These are phyloP conservation scores for Dunaliella salina DNA, from an alignment of 163 green algal genomes.

Conservation along the genomic window DNA sequence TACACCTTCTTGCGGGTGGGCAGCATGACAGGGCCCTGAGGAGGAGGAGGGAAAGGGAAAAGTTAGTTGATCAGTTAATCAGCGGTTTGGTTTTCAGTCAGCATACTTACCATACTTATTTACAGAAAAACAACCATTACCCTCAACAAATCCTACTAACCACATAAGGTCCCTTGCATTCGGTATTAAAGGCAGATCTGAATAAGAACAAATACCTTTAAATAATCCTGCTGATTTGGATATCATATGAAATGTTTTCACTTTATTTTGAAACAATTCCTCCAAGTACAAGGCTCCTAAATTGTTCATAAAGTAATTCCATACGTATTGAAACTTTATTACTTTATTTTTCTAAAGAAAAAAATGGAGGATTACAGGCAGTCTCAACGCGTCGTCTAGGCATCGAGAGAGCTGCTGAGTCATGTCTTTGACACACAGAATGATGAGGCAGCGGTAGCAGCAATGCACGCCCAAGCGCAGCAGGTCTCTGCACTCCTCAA, in stretches of 20 bases:
- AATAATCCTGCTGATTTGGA: not conserved
- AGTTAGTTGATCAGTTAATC: too few relatives aligned
- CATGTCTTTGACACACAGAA: not conserved
- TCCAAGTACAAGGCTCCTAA: not conserved
- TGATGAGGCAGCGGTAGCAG: not conserved
- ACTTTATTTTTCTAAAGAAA: too few relatives aligned
- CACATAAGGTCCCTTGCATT: not conserved
- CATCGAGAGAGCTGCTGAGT: not conserved
- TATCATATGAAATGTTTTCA: not conserved
- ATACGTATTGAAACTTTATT: too few relatives aligned
- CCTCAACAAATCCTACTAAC: not conserved
- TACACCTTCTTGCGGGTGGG: conserved; percentile 79
- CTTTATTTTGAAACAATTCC: not conserved
- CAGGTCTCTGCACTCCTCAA: not conserved
- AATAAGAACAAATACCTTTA: not conserved
- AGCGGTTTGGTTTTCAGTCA: too few relatives aligned
- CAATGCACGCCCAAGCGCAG: not conserved
- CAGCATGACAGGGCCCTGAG: conserved; percentile 77
- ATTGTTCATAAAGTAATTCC: conserved; percentile 3
- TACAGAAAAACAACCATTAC: not conserved
- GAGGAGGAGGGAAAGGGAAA: too few relatives aligned
- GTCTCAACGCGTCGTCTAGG: not conserved
- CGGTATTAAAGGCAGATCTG: too few relatives aligned
- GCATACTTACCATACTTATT: not conserved
- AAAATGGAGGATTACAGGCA: not conserved